Evolutionary conservation across 805 yeast species (phyloP).

Genomic region (Myxozyma mucilagina): DNA sequence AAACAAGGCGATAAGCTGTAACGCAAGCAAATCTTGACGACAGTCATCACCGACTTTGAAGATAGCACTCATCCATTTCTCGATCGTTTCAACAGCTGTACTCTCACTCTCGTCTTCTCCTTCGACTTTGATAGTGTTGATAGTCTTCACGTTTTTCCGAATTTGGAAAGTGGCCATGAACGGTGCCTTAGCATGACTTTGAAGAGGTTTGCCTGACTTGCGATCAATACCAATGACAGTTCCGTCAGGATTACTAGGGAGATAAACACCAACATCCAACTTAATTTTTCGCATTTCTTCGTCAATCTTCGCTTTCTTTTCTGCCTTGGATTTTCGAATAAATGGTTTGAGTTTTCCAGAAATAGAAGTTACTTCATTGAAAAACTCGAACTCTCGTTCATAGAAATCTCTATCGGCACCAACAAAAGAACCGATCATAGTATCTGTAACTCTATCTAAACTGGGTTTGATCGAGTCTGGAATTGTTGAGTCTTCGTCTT

Average conservation of each 20-base stretch:
- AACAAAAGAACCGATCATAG: constrained; percentile 64
- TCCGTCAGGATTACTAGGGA: constrained; percentile 97
- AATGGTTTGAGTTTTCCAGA: constrained; percentile 95
- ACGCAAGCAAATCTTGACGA: constrained; percentile 92
- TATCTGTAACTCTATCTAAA: constrained; percentile 67
- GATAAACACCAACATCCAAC: constrained; percentile 78
- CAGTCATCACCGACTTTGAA: constrained; percentile 99
- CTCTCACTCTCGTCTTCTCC: constrained; percentile 31
- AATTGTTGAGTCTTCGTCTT: constrained; percentile 77
- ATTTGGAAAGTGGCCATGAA: constrained; percentile 95
- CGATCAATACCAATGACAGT: constrained; percentile 88
- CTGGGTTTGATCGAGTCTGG: constrained; percentile 84
- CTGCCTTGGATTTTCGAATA: constrained; percentile 91
- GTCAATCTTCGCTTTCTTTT: constrained; percentile 91
- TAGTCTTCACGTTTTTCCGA: constrained; percentile 40
- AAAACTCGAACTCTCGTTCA: constrained; percentile 81
- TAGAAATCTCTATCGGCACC: constrained; percentile 65
- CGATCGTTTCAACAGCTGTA: constrained; percentile 45
- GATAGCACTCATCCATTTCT: constrained; percentile 90
- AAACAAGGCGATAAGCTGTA: constrained; percentile 88
- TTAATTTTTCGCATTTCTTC: constrained; percentile 84
- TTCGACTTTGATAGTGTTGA: constrained; percentile 37
- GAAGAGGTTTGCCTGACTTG: constrained; percentile 89
- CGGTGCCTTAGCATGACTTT: constrained; percentile 98
- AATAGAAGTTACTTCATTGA: constrained; percentile 85